Conservation (phyloP, 2,329 filamentous ascomycete species). For the Fusarium sp. region DNA sequence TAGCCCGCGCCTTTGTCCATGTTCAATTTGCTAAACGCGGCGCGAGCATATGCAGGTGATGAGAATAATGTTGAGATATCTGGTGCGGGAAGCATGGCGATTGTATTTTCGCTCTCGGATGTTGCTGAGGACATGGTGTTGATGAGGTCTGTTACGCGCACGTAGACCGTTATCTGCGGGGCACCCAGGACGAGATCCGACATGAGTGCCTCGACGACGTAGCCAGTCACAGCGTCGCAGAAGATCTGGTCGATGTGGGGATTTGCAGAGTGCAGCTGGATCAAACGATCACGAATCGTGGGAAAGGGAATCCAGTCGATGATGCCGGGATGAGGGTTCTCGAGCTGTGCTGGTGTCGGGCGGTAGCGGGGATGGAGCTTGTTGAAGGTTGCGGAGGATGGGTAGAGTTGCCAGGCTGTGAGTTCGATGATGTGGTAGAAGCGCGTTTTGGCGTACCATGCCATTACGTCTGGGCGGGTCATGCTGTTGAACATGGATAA, state of each 20-base stretch:
- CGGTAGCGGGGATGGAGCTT: conserved; percentile 44
- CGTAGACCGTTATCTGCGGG: conserved; percentile 41
- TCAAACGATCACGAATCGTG: conserved; percentile 42
- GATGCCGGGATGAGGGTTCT: conserved; percentile 40
- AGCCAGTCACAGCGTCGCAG: conserved; percentile 46
- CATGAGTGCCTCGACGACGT: conserved; percentile 45
- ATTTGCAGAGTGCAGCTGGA: conserved; percentile 45
- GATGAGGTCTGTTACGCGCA: conserved; percentile 45
- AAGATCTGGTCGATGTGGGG: conserved; percentile 46
- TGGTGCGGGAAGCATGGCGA: conserved; percentile 37
- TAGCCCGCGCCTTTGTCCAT: conserved; percentile 46
- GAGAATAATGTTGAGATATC: conserved; percentile 38
- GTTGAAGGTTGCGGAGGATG: conserved; percentile 40
- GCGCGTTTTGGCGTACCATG: conserved; percentile 53
- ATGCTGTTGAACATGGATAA: conserved; percentile 49
- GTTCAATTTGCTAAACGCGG: conserved; percentile 42
- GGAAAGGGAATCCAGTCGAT: conserved; percentile 47
- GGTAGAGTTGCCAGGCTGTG: conserved; percentile 47
- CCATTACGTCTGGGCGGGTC: conserved; percentile 48
- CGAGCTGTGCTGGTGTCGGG: conserved; percentile 41
- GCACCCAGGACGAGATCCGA: conserved; percentile 41
- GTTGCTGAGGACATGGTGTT: conserved; percentile 35
- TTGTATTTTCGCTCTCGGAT: neutral
- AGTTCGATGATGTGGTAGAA: conserved; percentile 49
- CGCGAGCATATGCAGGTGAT: conserved; percentile 36